Percentiles rank a stretch among this genome's conserved stretches.
phyloP scores from a whole-genome alignment of 441 rosid species.

The Rhodomyrtus psidioides region DNA sequence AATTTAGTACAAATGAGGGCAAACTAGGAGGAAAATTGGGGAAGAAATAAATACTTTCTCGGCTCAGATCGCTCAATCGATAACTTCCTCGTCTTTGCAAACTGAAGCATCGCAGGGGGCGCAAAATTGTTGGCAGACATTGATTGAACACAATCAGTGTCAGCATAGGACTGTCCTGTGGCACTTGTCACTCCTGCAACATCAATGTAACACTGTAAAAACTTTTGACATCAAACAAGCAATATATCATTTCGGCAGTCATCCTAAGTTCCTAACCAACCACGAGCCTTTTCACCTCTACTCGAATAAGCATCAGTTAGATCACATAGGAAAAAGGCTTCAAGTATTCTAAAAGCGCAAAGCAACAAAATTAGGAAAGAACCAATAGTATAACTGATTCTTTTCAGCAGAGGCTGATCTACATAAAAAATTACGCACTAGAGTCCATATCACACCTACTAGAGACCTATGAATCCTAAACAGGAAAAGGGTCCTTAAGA shows the following conservation, averaged over 20 bases:
- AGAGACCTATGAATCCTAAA: not conserved
- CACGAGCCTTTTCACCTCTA: conserved; percentile 8
- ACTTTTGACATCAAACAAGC: conserved; percentile 14
- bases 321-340: not conserved
- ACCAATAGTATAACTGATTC: not conserved
- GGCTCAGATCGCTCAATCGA: conserved; percentile 83
- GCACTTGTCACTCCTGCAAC: conserved; percentile 42
- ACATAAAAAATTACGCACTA: not conserved
- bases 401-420: not conserved
- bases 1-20: not conserved
- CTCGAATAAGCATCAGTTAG: conserved; percentile 16
- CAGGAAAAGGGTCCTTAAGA: not conserved
- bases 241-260: conserved; percentile 6
- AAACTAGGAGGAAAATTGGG: not conserved
- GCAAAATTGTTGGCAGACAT: conserved; percentile 56
- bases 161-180: conserved; percentile 44
- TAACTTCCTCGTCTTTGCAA: conserved; percentile 90
- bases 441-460: not conserved
- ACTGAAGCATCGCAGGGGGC: conserved; percentile 69
- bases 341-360: not conserved
- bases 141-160: conserved; percentile 65
- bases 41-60: conserved; percentile 54
- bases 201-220: conserved; percentile 26
- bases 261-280: conserved; percentile 22
- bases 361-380: not conserved